Evolutionary conservation across 345 rosid species (phyloP).

Genomic region (Balakata baccata): DNA sequence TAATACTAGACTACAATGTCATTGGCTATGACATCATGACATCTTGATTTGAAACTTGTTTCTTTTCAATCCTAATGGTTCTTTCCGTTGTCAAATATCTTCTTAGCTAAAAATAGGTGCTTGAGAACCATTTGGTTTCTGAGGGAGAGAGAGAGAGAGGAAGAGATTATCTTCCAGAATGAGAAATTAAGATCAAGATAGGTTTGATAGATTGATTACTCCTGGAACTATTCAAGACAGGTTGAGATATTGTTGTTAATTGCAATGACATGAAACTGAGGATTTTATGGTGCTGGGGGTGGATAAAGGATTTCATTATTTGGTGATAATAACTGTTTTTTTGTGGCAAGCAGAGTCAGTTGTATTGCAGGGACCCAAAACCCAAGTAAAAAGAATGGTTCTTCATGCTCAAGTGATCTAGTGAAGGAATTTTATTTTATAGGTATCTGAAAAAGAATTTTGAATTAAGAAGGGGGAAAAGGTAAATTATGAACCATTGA

Average conservation of each 20-base stretch:
- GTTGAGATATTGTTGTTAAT: neutral
- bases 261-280: neutral
- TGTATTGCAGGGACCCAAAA: neutral
- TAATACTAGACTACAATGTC: neutral
- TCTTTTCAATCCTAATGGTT: neutral
- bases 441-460: no score
- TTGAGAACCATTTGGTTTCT: no score
- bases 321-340: neutral
- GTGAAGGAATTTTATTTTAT: no score
- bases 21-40: neutral
- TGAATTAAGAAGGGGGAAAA: no score
- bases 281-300: neutral
- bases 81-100: no score
- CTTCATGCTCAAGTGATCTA: no score
- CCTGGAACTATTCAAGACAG: neutral
- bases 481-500: no score
- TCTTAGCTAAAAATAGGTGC: no score
- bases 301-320: neutral
- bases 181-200: neutral
- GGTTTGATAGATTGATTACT: neutral
- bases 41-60: conserved; percentile 6
- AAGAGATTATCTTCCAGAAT: no score
- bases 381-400: neutral
- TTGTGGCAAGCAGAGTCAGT: neutral
- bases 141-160: no score